Percentiles rank a stretch among this genome's conserved stretches.
Evolutionary conservation across 2,329 filamentous ascomycete genomes (phyloP).

Genomic region (Tolypocladium ophioglossoides): DNA sequence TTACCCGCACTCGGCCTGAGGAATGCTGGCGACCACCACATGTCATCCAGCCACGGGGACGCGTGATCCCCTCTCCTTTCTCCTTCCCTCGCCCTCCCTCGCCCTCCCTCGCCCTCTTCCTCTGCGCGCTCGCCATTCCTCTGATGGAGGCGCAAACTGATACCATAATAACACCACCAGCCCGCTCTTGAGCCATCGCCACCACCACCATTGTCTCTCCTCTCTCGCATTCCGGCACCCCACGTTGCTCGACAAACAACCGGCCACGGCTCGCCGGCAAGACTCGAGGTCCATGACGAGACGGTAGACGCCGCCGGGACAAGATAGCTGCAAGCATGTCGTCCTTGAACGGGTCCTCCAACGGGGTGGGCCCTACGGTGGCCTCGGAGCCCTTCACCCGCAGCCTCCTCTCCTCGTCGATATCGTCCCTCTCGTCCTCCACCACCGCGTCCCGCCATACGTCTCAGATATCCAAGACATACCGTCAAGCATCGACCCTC

Average conservation of each 20-base stretch:
- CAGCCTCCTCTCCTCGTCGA: constrained; percentile 49
- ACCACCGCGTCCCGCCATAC: constrained; percentile 50
- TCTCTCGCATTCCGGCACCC: neutral
- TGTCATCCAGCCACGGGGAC: no score
- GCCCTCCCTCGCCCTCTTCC: no score
- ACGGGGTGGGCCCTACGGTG: constrained; percentile 21
- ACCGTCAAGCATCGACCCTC: constrained; percentile 86
- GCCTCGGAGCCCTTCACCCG: constrained; percentile 36
- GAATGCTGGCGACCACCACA: constrained; percentile 7
- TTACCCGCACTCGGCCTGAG: constrained; percentile 1
- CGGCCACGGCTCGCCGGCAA: neutral
- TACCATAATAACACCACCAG: neutral
- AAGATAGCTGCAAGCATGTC: constrained; percentile 24
- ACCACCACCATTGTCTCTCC: neutral
- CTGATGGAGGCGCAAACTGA: neutral
- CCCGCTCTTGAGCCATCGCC: neutral
- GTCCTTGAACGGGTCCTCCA: constrained; percentile 17
- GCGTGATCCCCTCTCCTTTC: no score
- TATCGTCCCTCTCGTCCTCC: constrained; percentile 57
- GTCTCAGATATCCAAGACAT: constrained; percentile 77
- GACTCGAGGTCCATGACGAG: neutral
- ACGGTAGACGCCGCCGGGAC: neutral
- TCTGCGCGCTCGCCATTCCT: neutral
- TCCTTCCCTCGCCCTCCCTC: no score
- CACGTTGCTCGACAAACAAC: neutral